A percentile compares a stretch with the other conserved stretches of the same genome.
phyloP scores from a whole-genome alignment of 2,329 filamentous ascomycete genomes.

The Bertia moriformis region DNA sequence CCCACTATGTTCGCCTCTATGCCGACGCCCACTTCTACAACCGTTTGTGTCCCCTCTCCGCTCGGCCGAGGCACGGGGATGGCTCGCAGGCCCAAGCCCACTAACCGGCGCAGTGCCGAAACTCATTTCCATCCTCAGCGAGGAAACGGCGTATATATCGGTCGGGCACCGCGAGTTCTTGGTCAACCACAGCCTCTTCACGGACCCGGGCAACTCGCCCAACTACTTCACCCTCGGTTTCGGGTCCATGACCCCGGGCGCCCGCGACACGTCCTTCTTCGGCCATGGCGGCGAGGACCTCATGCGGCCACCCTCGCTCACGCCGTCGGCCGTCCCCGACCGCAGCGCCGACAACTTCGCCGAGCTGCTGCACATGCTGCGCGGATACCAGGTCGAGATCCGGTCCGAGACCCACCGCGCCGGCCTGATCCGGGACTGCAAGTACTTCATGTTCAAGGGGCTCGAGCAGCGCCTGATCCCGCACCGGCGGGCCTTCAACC shows the following conservation, averaged over 20 bases:
- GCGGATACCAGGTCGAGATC: neutral
- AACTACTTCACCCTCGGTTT: neutral
- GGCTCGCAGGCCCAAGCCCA: too few species aligned
- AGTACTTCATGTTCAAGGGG: neutral
- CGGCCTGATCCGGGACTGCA: neutral
- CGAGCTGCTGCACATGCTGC: neutral
- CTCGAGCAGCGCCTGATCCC: neutral
- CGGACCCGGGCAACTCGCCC: neutral
- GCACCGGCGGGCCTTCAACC: neutral
- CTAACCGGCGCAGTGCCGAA: too few species aligned
- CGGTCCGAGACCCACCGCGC: neutral
- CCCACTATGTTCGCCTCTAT: slow-evolving; percentile 82
- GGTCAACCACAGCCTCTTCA: neutral
- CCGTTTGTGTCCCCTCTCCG: slow-evolving; percentile 33
- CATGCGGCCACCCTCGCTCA: neutral
- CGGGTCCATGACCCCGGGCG: neutral
- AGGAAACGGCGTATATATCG: neutral
- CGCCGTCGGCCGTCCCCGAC: neutral
- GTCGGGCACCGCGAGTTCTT: neutral
- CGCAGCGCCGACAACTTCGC: neutral
- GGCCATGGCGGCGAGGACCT: neutral
- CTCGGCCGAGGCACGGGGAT: too few species aligned
- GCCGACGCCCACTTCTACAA: slow-evolving; percentile 93
- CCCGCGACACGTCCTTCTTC: neutral
- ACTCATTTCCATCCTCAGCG: neutral